These are phyloP conservation scores for Jamesozyma rosinii DNA, from an alignment of 805 yeast genomes.

Conservation along the genomic window DNA sequence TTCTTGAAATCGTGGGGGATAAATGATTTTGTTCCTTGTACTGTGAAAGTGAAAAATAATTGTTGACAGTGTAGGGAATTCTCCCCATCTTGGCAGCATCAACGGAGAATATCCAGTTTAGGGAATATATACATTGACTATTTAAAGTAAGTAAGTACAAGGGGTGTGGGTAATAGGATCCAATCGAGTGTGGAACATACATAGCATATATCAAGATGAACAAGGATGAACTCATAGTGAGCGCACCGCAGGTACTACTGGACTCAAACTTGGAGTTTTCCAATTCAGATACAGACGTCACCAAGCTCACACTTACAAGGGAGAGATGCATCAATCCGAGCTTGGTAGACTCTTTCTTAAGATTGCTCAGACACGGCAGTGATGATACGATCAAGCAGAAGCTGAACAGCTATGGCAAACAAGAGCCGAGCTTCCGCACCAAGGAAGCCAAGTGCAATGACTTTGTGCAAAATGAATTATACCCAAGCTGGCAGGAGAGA, in stretches of 20 bases:
- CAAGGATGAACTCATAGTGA: constrained; percentile 1
- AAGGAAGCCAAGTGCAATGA: constrained; percentile 27
- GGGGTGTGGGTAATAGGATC: too few relatives aligned
- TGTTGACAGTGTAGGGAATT: too few relatives aligned
- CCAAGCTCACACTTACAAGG: constrained; percentile 19
- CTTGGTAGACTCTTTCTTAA: constrained; percentile 25
- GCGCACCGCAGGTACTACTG: constrained; percentile 6
- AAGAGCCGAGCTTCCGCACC: constrained; percentile 3
- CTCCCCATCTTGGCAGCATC: too few relatives aligned
- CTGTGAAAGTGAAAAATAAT: too few relatives aligned
- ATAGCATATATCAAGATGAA: background rate
- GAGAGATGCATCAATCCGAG: constrained; percentile 26
- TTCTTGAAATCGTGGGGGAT: too few relatives aligned
- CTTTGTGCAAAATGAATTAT: constrained; percentile 32
- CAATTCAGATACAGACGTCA: constrained; percentile 8
- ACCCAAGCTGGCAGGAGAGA: constrained; percentile 41
- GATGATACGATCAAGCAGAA: constrained; percentile 42
- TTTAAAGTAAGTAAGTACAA: too few relatives aligned
- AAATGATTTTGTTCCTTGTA: too few relatives aligned
- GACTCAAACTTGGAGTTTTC: constrained; percentile 16
- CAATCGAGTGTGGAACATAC: too few relatives aligned
- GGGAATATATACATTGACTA: too few relatives aligned
- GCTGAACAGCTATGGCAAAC: constrained; percentile 32
- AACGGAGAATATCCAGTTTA: too few relatives aligned
- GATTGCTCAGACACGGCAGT: constrained; percentile 25